These are phyloP conservation scores for Sporobolomyces phaffii DNA, from an alignment of 768 basidiomycete species.

Conservation along the genomic window DNA sequence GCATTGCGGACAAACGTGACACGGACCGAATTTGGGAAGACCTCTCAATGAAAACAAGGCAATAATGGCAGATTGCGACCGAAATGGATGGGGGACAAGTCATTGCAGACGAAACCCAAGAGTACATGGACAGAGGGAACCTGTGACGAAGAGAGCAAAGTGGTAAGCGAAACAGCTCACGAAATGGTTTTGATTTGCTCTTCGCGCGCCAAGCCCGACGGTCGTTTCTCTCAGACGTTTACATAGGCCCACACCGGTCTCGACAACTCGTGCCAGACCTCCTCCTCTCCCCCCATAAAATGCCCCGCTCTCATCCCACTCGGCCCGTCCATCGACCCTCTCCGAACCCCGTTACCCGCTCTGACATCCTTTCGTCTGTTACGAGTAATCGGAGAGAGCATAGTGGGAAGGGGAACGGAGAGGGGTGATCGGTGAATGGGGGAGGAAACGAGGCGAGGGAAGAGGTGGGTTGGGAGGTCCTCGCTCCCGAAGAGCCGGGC, in stretches of 20 bases:
- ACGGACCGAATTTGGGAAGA: too few species aligned
- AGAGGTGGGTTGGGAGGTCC: constrained; percentile 6
- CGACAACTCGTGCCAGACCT: neutral
- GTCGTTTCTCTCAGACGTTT: constrained; percentile 19
- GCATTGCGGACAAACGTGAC: too few species aligned
- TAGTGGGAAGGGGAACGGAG: neutral
- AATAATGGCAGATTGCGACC: too few species aligned
- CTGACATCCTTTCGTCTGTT: constrained; percentile 5
- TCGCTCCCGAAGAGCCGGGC: neutral
- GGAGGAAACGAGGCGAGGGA: neutral
- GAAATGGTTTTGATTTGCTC: too few species aligned
- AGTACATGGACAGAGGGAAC: too few species aligned
- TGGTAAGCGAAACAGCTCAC: too few species aligned
- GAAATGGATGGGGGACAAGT: too few species aligned
- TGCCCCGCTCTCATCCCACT: neutral
- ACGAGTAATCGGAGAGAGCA: constrained; percentile 6
- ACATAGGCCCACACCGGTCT: constrained; percentile 16
- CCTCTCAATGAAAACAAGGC: too few species aligned
- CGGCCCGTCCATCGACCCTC: neutral
- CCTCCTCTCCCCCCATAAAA: neutral
- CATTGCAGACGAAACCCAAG: too few species aligned
- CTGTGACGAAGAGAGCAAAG: too few species aligned
- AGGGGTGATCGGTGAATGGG: neutral
- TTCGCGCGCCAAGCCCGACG: too few species aligned
- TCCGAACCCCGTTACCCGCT: too few species aligned